Evolutionary conservation across 148 eudicot species (phyloP).

Genomic region (Chenopodium album): DNA sequence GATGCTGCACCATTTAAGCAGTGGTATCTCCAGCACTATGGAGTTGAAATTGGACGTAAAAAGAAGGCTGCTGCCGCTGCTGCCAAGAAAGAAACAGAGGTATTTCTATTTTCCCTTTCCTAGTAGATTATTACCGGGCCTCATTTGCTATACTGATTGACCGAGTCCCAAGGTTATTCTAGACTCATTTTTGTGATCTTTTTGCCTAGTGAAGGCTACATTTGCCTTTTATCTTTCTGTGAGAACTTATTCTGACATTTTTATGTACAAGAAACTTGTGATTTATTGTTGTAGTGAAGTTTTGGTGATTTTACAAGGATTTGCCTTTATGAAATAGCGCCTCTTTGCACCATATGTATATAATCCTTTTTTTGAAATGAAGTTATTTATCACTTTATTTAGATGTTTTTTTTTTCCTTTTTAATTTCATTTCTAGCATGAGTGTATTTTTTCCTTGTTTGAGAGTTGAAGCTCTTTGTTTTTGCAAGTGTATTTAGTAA

Average conservation of each 20-base stretch:
- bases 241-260: not conserved
- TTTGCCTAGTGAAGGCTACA: not conserved
- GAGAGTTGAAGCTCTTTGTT: not conserved
- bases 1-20: constrained; percentile 92
- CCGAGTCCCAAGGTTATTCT: too few relatives aligned
- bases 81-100: constrained; percentile 79
- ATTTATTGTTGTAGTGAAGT: not conserved
- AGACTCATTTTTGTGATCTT: too few relatives aligned
- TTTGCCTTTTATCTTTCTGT: not conserved
- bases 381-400: not conserved
- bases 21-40: constrained; percentile 83
- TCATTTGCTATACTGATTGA: too few relatives aligned
- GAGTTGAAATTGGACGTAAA: constrained; percentile 77
- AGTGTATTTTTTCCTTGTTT: not conserved
- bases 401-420: not conserved
- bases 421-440: not conserved
- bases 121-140: not conserved
- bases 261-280: not conserved
- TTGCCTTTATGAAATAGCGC: not conserved
- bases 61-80: constrained; percentile 52
- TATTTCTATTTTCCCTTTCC: constrained; percentile 1
- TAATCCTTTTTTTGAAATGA: too few relatives aligned
- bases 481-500: not conserved
- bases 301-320: not conserved
- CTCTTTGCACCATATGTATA: too few relatives aligned